These are phyloP conservation scores for Neonectria neomacrospora DNA, from an alignment of 2,329 filamentous ascomycete genomes.

Conservation along the genomic window DNA sequence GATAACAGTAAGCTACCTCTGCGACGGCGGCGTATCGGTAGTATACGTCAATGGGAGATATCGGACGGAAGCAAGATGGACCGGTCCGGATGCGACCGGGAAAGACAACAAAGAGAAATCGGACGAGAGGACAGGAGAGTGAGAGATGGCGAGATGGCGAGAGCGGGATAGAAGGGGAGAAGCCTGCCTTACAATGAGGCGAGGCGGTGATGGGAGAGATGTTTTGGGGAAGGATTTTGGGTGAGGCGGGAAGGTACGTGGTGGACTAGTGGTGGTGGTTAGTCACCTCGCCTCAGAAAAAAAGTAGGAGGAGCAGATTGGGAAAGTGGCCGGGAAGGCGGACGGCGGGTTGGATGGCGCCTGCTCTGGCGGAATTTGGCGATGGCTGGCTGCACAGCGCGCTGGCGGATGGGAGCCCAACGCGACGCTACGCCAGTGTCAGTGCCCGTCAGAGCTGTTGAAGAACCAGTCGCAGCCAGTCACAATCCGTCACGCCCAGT, in stretches of 20 bases:
- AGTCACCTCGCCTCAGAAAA: conserved; percentile 19
- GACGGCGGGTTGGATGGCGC: conserved; percentile 20
- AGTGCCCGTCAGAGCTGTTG: conserved; percentile 14
- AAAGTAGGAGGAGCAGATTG: conserved; percentile 23
- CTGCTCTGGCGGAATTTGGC: conserved; percentile 22
- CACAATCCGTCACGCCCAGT: background rate
- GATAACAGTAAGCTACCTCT: conserved; percentile 13
- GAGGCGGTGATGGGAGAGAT: conserved; percentile 14
- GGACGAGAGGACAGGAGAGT: conserved; percentile 23
- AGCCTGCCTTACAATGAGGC: conserved; percentile 20
- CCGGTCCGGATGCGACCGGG: conserved; percentile 38
- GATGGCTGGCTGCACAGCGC: conserved; percentile 18
- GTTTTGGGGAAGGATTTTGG: conserved; percentile 7
- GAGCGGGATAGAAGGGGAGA: conserved; percentile 11
- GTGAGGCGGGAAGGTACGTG: background rate
- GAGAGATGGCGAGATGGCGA: conserved; percentile 6
- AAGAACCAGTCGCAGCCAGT: conserved; percentile 6
- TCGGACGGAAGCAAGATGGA: conserved; percentile 40
- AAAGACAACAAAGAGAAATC: conserved; percentile 11
- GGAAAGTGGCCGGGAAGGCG: conserved; percentile 24
- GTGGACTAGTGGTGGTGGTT: conserved; percentile 13
- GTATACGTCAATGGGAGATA: conserved; percentile 37
- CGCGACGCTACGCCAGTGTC: conserved; percentile 20
- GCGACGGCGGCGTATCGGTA: conserved; percentile 7
- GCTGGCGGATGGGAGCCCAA: conserved; percentile 28